phyloP scores from a whole-genome alignment of 192 early-diverging fungal genomes.

The Entrophospora sp. region DNA sequence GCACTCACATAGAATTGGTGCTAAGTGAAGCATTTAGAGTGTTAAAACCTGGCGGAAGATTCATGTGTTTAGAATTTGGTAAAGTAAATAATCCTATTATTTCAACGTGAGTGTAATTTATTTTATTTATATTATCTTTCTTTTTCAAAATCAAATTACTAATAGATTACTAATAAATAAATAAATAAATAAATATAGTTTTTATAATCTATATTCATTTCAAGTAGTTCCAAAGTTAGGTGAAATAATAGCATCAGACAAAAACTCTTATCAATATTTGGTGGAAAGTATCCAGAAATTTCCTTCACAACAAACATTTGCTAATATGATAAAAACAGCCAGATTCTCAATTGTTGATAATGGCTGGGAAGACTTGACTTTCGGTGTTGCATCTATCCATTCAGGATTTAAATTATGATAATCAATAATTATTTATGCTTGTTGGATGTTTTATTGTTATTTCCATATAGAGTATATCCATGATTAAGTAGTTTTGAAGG shows the following conservation, averaged over 20 bases:
- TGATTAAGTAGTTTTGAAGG: constrained; percentile 29
- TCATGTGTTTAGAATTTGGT: constrained; percentile 92
- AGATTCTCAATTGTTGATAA: constrained; percentile 85
- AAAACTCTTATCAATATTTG: constrained; percentile 91
- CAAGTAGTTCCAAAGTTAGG: constrained; percentile 86
- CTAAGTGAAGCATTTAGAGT: constrained; percentile 87
- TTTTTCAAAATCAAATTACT: neutral
- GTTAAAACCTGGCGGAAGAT: constrained; percentile 90
- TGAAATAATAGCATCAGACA: constrained; percentile 78
- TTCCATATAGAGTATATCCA: constrained; percentile 19
- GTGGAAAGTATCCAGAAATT: constrained; percentile 96
- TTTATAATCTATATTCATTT: constrained; percentile 93
- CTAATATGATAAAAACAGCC: constrained; percentile 77
- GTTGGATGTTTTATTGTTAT: neutral
- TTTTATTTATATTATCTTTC: neutral
- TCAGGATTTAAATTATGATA: constrained; percentile 84
- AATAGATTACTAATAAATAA: neutral
- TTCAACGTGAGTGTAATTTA: constrained; percentile 46
- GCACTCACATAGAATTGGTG: constrained; percentile 84
- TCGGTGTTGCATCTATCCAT: constrained; percentile 96
- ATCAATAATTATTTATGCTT: neutral
- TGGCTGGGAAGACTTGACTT: constrained; percentile 91
- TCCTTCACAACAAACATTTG: constrained; percentile 83
- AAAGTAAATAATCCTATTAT: constrained; percentile 84
- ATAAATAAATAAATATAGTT: constrained; percentile 21